These are phyloP conservation scores for Diospyros kaki DNA, from an alignment of 148 eudicot genomes.

Conservation along the genomic window DNA sequence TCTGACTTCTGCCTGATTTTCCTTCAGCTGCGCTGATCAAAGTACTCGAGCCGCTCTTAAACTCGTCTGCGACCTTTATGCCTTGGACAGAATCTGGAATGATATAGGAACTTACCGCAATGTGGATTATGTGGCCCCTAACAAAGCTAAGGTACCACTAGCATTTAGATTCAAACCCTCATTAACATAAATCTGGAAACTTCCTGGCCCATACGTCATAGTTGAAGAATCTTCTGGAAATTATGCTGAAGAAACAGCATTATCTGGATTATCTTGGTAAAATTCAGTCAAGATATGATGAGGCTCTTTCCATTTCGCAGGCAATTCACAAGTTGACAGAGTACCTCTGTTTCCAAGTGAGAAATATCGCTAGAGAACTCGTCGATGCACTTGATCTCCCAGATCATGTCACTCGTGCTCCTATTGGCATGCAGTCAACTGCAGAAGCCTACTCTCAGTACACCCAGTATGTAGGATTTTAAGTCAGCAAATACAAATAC, in stretches of 20 bases:
- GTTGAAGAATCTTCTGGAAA: no score
- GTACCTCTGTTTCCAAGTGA: constrained; percentile 85
- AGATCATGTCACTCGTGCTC: constrained; percentile 82
- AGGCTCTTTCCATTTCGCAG: constrained; percentile 35
- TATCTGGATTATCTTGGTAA: no score
- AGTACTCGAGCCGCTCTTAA: constrained; percentile 68
- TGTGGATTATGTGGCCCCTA: constrained; percentile 95
- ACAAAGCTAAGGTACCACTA: constrained; percentile 84
- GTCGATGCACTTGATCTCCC: constrained; percentile 91
- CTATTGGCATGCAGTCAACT: constrained; percentile 80
- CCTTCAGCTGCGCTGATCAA: constrained; percentile 77
- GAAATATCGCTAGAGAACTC: constrained; percentile 78
- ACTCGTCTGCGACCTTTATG: constrained; percentile 89
- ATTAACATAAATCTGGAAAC: no score
- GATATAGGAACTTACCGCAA: constrained; percentile 96
- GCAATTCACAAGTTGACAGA: constrained; percentile 88
- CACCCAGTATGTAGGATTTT: constrained; percentile 71
- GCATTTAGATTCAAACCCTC: background rate
- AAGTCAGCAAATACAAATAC: constrained; percentile 6
- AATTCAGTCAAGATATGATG: no score
- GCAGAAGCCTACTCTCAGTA: constrained; percentile 74
- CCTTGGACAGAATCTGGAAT: constrained; percentile 88
- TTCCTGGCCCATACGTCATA: no score
- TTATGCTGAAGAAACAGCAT: background rate
- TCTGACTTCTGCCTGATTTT: constrained; percentile 3